Base-by-base conservation (phyloP, 805 yeast species). In the Cyberlindnera mississippiensis region DNA sequence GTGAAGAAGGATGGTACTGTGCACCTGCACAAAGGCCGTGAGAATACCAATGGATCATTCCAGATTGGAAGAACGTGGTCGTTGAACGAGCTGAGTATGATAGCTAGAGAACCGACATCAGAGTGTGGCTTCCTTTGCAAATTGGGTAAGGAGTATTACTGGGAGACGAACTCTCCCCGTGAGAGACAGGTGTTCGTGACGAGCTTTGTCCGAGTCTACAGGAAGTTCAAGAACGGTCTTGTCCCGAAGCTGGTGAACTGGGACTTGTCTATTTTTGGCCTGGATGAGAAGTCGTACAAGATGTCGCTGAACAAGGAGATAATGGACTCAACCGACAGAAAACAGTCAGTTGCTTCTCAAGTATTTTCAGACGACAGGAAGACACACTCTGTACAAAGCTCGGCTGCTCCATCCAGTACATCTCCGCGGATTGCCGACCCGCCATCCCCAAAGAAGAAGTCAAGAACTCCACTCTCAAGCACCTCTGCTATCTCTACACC, bases 21-120 rank as follows among this genome's bases (percentile, higher is more conserved):
- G 26, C 71, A 80, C 43, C 53, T 90, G 11, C 96, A 89, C 59
- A 90, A 91, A 62, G 96, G 95, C 2, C 80, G 95, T 54, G 88
- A 78, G 59, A 83, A 84, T 52, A 68, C 75, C 9, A 85, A 85
- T 51, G 82, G 85, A 1, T 61, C 80, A 1, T 78, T 85, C 53
- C 97, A 90, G 63, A 86, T 90, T 38, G 98, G 98, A 26, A 75
- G 96, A 55, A 84, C 95, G 3, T 90, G 98, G 98, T 80, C 78
- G 48, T 66, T 91, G 53, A 85, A 76, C 45, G 95, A 86, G 52
- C 66, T 91, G 49, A 60, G 69, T 4, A 61, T 63, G 33, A 61
- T 90, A 2, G 78, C 80, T 26, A 69, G 75, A 41, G 86, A 81
- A 45, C 40, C 46, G 26, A 72, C 64, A 20, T 73, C 72, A 11